phyloP scores from a whole-genome alignment of 164 flowering plant genomes.

The Berberis thunbergii region DNA sequence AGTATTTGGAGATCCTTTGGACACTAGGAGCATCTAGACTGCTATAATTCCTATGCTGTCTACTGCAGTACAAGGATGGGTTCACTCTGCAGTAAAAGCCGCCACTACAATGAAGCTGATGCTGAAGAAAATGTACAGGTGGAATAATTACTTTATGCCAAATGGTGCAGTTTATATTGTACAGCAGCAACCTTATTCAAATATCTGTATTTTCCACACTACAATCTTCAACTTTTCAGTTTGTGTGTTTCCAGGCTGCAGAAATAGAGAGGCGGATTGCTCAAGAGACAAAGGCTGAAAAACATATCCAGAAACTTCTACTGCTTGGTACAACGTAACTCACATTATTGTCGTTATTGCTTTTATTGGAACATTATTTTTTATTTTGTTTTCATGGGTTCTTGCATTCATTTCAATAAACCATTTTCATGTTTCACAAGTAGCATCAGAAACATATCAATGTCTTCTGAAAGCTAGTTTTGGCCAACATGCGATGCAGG shows the following conservation, averaged over 20 bases:
- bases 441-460: too few species aligned
- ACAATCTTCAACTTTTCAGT: neutral
- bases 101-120: slow-evolving; percentile 43
- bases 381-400: too few species aligned
- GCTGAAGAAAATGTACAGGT: slow-evolving; percentile 86
- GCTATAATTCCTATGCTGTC: slow-evolving; percentile 43
- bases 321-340: slow-evolving; percentile 55
- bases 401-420: too few species aligned
- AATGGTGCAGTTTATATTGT: neutral
- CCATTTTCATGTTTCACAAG: too few species aligned
- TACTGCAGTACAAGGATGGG: slow-evolving; percentile 51
- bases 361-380: neutral
- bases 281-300: slow-evolving; percentile 90
- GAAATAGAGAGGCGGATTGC: slow-evolving; percentile 94
- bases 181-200: too few species aligned
- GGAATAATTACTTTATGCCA: neutral
- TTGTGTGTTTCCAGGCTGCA: slow-evolving; percentile 55
- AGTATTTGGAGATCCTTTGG: too few species aligned
- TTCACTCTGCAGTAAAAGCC: slow-evolving; percentile 70
- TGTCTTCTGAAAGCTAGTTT: too few species aligned
- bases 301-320: slow-evolving; percentile 86
- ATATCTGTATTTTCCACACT: neutral
- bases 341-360: neutral
- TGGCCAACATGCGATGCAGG: too few species aligned
- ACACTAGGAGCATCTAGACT: too few species aligned